These are phyloP conservation scores for Linum tenue DNA, from an alignment of 345 rosid species.

Conservation along the genomic window DNA sequence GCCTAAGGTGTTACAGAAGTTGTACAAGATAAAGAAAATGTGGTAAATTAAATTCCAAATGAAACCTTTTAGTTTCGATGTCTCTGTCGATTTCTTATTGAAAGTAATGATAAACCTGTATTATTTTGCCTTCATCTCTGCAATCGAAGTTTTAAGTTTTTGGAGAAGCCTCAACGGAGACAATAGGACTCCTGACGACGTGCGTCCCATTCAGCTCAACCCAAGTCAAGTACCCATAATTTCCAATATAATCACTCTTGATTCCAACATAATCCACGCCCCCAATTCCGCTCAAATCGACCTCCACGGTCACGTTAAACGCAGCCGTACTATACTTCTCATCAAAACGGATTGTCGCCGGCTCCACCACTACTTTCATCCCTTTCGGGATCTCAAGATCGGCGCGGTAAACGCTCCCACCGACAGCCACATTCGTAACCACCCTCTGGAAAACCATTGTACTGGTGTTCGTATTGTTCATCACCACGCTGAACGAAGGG, in stretches of 20 bases:
- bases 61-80: too few relatives aligned
- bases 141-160: neutral
- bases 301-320: constrained; percentile 30
- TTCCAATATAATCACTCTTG: constrained; percentile 32
- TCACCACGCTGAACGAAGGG: constrained; percentile 40
- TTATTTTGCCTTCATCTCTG: too few relatives aligned
- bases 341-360: constrained; percentile 20
- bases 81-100: too few relatives aligned
- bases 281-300: constrained; percentile 13
- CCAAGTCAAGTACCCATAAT: constrained; percentile 41
- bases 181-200: constrained; percentile 35
- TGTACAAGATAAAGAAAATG: too few relatives aligned
- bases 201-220: constrained; percentile 30
- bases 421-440: constrained; percentile 28
- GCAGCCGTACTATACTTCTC: constrained; percentile 25
- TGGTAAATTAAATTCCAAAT: too few relatives aligned
- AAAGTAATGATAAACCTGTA: too few relatives aligned
- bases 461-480: constrained; percentile 38
- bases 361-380: constrained; percentile 27
- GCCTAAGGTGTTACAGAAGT: too few relatives aligned
- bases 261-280: constrained; percentile 4
- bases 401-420: constrained; percentile 18
- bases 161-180: constrained; percentile 31
- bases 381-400: constrained; percentile 21
- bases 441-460: constrained; percentile 31